Evolutionary conservation across 805 yeast genomes (phyloP), one percentile per base, ranked within the genome.

Genomic region (Diddensiella caesifluorescens): DNA sequence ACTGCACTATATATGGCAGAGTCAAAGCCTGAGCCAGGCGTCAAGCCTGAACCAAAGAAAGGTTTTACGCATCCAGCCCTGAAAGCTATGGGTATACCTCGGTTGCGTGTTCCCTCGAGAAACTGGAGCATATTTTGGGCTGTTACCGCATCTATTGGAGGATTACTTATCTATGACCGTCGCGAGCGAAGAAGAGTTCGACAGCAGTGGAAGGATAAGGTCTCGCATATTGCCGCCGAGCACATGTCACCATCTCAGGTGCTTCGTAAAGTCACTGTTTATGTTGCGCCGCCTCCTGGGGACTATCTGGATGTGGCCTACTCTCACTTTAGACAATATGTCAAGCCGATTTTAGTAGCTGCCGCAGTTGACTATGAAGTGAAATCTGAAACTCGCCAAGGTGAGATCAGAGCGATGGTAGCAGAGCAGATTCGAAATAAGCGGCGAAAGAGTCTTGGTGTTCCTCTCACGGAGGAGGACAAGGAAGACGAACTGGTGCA

Each of bases 211-310:
- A 77, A 82, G 69, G 69, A 69, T 15, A 52, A 65, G 38, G 95
- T 86, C 2, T 64, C 75, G 34, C 63, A 61, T 12, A 59, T 74
- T 34, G 76, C 90, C 10, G 58, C 73, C 20, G 68, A 60, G 21
- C 73, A 74, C 13, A 53, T 79, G 32, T 37, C 32, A 1, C 60
- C 78, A 1, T 64, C 74, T 44, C 69, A 71, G 41, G 54, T 73
- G 16, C 86, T 95, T 2, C 72, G 98, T 45, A 84, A 80, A 52
- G 67, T 92, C 35, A 77, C 84, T 1, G 79, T 92, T 1, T 89
- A 80, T 59, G 74, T 89, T 43, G 95, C 95, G 0, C 98, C 98
- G n/a, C 97, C 97, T 5, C 97, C 98, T 16, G 84, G 85, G 54
- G 97, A 90, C 59, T 85, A 77, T 52, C 64, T 90, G 37, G 92